These are phyloP conservation scores for Backusella mclennaniae DNA, from an alignment of 192 early-diverging fungal genomes.

Conservation along the genomic window DNA sequence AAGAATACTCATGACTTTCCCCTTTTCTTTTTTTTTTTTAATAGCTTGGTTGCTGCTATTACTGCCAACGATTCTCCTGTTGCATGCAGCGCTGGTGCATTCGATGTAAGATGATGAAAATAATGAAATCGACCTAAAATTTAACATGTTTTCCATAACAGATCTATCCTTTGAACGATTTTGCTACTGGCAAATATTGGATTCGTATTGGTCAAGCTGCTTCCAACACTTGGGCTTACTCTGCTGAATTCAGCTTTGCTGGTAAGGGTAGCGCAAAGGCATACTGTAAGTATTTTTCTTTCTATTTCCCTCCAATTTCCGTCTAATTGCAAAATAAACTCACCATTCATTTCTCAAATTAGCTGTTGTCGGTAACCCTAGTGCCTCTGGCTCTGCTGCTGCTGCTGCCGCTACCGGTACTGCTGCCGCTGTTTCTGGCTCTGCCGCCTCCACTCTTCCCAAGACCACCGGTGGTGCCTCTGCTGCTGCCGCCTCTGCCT, in stretches of 20 bases:
- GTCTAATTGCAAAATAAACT: not conserved
- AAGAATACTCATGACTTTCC: not conserved
- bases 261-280: conserved; percentile 27
- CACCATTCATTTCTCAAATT: not conserved
- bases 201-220: conserved; percentile 34
- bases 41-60: conserved; percentile 31
- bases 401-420: not conserved
- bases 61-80: conserved; percentile 21
- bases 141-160: not conserved
- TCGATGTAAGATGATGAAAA: conserved; percentile 16
- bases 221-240: conserved; percentile 28
- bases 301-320: not conserved
- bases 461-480: not conserved
- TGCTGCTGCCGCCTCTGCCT: conserved; percentile 4
- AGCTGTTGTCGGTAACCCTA: not conserved
- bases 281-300: conserved; percentile 15
- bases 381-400: not conserved
- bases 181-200: conserved; percentile 29
- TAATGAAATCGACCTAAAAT: not conserved
- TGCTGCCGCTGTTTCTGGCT: not conserved
- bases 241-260: conserved; percentile 31
- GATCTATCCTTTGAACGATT: conserved; percentile 31
- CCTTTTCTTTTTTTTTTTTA: not conserved
- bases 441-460: not conserved
- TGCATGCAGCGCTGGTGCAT: conserved; percentile 18